A percentile compares a stretch with the other conserved stretches of the same genome.
Conservation (phyloP, 2,329 filamentous ascomycete genomes). For the Endothia cerciana region DNA sequence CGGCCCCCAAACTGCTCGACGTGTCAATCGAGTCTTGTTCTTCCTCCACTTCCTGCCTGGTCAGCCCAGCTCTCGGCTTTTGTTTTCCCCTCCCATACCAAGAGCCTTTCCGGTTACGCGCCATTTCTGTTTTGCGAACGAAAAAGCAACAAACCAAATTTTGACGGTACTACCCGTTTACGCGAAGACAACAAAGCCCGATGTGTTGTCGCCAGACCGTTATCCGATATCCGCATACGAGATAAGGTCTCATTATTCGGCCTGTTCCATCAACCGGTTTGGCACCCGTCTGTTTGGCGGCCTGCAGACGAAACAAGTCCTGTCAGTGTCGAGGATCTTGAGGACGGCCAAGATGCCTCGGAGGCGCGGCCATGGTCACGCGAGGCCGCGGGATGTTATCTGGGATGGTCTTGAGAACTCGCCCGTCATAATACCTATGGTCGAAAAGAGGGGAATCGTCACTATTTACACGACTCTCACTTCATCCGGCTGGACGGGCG, state of each 20-base stretch:
- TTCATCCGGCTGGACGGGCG: constrained; percentile 26
- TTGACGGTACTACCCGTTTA: neutral
- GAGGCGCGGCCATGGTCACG: constrained; percentile 24
- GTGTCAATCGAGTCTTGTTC: neutral
- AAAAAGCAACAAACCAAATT: constrained; percentile 13
- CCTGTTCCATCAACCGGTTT: neutral
- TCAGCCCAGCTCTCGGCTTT: neutral
- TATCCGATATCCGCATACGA: constrained; percentile 3
- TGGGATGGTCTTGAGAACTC: neutral
- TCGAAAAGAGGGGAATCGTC: constrained; percentile 22
- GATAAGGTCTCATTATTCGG: constrained; percentile 13
- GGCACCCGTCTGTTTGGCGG: neutral
- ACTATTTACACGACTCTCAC: constrained; percentile 41
- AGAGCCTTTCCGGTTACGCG: neutral
- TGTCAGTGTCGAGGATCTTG: neutral
- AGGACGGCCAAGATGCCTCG: constrained; percentile 21
- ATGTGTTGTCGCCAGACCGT: constrained; percentile 15
- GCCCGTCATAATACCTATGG: neutral
- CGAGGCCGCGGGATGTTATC: constrained; percentile 5
- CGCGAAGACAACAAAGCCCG: neutral
- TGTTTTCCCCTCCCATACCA: neutral
- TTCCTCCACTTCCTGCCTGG: neutral
- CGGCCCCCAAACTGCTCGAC: neutral
- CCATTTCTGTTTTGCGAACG: constrained; percentile 3
- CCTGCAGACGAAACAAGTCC: neutral